A percentile compares a stretch with the other conserved stretches of the same genome.
phyloP scores from a whole-genome alignment of 73 alveolate genomes.

The Durusdinium trenchii region DNA sequence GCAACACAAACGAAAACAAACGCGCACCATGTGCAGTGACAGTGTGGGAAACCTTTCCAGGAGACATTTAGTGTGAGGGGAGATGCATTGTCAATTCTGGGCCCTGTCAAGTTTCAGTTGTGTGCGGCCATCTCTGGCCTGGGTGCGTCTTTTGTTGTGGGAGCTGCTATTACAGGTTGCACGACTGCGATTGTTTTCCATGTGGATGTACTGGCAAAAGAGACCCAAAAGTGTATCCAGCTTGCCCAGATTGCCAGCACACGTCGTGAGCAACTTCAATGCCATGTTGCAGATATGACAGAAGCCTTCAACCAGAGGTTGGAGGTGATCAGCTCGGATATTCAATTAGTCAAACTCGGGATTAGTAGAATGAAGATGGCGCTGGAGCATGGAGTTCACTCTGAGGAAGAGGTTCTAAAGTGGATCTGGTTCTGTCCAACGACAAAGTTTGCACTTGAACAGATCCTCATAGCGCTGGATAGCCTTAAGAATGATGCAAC shows the following conservation, averaged over 20 bases:
- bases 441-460: background rate
- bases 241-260: background rate
- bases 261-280: background rate
- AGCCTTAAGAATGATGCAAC: background rate
- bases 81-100: slow-evolving; percentile 35
- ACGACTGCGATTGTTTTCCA: background rate
- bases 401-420: background rate
- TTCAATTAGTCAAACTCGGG: too few species aligned
- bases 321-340: background rate
- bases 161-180: background rate
- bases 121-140: background rate
- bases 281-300: background rate
- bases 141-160: background rate
- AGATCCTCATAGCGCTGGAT: slow-evolving; percentile 5
- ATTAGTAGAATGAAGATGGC: background rate
- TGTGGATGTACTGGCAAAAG: background rate
- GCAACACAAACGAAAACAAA: too few species aligned
- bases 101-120: slow-evolving; percentile 14
- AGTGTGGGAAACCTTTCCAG: background rate
- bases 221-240: background rate
- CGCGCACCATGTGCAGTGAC: background rate
- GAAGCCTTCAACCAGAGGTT: background rate
- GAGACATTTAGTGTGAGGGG: slow-evolving; percentile 7
- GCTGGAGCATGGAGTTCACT: background rate
- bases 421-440: background rate